A percentile compares a stretch with the other conserved stretches of the same genome.
phyloP scores from a whole-genome alignment of 345 rosid species.

The Eucalyptus marginata region DNA sequence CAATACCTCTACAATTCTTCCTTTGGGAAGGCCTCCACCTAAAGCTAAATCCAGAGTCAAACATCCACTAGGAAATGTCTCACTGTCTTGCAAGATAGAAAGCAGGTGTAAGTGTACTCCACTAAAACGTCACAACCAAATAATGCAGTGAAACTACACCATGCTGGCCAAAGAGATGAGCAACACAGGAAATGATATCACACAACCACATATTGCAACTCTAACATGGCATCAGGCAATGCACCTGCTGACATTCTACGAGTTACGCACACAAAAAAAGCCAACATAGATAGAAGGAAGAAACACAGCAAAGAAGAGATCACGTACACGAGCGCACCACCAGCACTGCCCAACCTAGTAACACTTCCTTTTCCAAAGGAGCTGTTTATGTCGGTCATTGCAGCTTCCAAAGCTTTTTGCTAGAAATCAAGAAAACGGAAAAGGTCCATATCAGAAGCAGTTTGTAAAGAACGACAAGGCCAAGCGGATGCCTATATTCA shows the following conservation, averaged over 20 bases:
- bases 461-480: not conserved
- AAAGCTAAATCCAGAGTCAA: slow-evolving; percentile 92
- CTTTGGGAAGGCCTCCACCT: slow-evolving; percentile 94
- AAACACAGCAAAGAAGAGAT: not conserved
- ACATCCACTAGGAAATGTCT: slow-evolving; percentile 90
- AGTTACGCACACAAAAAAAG: not conserved
- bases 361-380: slow-evolving; percentile 97
- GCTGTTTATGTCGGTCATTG: slow-evolving; percentile 79
- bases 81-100: slow-evolving; percentile 28
- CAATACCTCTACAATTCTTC: slow-evolving; percentile 86
- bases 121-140: not conserved
- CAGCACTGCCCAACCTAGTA: slow-evolving; percentile 90
- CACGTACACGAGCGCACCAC: slow-evolving; percentile 87
- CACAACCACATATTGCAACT: not conserved
- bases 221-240: not conserved
- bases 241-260: not conserved
- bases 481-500: not conserved
- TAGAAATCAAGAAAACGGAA: slow-evolving; percentile 6
- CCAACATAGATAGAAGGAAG: not conserved
- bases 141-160: not conserved
- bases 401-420: slow-evolving; percentile 96
- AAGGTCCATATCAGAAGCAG: not conserved
- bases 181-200: not conserved
- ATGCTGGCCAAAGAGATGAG: not conserved
- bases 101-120: not conserved